Evolutionary conservation across 2,329 filamentous ascomycete species (phyloP).

Genomic region (Phaeosphaeriaceae sp.): DNA sequence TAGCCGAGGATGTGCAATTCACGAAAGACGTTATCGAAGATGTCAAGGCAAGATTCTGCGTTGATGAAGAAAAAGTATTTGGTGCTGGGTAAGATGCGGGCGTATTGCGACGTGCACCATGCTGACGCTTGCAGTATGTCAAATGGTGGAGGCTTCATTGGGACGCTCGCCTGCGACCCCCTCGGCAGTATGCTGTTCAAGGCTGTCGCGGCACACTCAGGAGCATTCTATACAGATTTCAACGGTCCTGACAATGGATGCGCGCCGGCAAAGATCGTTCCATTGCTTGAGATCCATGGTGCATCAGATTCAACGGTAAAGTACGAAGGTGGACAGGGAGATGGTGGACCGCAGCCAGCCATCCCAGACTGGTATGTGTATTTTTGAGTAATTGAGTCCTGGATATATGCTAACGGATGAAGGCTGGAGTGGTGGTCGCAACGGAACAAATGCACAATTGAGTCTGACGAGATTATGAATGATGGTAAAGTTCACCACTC

Average conservation of each 20-base stretch:
- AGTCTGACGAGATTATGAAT: conserved; percentile 43
- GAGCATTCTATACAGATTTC: conserved; percentile 55
- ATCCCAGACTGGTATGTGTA: conserved; percentile 42
- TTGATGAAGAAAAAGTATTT: conserved; percentile 56
- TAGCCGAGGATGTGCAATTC: conserved; percentile 56
- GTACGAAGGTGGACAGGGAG: conserved; percentile 54
- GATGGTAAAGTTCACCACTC: conserved; percentile 53
- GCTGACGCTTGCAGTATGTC: conserved; percentile 39
- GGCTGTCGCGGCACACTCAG: conserved; percentile 56
- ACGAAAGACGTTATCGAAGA: conserved; percentile 54
- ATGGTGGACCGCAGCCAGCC: conserved; percentile 53
- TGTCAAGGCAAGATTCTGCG: conserved; percentile 49
- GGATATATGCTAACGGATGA: neutral
- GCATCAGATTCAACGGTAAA: conserved; percentile 55
- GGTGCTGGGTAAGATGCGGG: conserved; percentile 46
- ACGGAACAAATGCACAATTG: conserved; percentile 47
- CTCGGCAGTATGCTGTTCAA: conserved; percentile 53
- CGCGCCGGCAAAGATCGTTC: conserved; percentile 46
- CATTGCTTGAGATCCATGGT: conserved; percentile 61
- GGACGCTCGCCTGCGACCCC: conserved; percentile 54
- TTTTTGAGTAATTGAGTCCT: neutral
- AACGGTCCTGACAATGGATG: conserved; percentile 51
- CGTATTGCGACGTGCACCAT: neutral
- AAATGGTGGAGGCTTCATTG: conserved; percentile 58
- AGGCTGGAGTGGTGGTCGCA: conserved; percentile 53